Percentiles rank a stretch among this genome's conserved stretches.
phyloP scores from a whole-genome alignment of 140 eudicot genomes.

The Cichorium intybus region DNA sequence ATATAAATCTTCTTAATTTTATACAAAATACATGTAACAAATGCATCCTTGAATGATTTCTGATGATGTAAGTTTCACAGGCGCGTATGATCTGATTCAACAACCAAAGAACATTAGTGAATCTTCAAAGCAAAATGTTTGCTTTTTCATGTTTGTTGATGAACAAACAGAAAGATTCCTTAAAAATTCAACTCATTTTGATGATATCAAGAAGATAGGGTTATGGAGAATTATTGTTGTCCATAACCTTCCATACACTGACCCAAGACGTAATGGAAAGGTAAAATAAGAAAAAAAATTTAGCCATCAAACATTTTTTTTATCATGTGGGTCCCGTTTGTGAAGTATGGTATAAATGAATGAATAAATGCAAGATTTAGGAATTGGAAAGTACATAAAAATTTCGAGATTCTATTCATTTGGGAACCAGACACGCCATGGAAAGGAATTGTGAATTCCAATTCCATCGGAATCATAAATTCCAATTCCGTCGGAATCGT shows the following conservation, averaged over 20 bases:
- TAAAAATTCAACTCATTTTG: constrained; percentile 45
- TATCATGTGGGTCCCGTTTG: too few relatives aligned
- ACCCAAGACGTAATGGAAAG: constrained; percentile 92
- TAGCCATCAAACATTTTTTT: too few relatives aligned
- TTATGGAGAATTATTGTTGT: constrained; percentile 73
- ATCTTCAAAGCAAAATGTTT: constrained; percentile 47
- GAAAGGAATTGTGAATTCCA: too few relatives aligned
- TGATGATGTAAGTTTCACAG: constrained; percentile 25
- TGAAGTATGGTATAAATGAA: too few relatives aligned
- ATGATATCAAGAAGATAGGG: constrained; percentile 53
- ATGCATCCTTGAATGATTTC: neutral
- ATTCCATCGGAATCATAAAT: too few relatives aligned
- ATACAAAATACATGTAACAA: too few relatives aligned
- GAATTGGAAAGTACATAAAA: too few relatives aligned
- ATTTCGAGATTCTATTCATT: too few relatives aligned
- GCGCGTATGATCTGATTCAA: constrained; percentile 55
- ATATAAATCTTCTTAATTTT: neutral
- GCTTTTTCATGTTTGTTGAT: constrained; percentile 82
- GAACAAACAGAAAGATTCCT: constrained; percentile 62
- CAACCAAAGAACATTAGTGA: constrained; percentile 66
- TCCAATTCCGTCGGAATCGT: too few relatives aligned
- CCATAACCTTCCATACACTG: constrained; percentile 72
- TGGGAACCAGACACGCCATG: too few relatives aligned
- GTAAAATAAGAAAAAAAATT: too few relatives aligned
- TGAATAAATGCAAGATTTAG: too few relatives aligned